Base-by-base conservation (phyloP, 1,284 basidiomycete species). In the Ustilago xerochloae region DNA sequence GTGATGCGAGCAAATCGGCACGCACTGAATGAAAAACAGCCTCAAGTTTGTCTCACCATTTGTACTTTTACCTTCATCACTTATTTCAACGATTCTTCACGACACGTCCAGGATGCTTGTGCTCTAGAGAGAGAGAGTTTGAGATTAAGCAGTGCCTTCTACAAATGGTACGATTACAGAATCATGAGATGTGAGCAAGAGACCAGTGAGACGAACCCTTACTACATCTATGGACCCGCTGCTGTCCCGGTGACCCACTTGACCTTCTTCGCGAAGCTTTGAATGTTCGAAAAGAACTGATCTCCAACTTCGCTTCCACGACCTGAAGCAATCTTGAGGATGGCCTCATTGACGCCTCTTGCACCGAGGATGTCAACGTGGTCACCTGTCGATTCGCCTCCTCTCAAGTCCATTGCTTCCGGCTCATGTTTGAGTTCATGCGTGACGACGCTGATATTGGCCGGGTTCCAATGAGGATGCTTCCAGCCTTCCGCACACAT, bases 401-500 rank as follows among this genome's bases (percentile, higher is more conserved):
- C 96, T 38, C 96, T 89, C 4, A 88, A 84, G 88, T 96, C 83
- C 89, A 93, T 61, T 12, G 87, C 85, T 51, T 91, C 88, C 0
- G 96, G 96, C 20, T 88, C 88, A 87, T 99, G 96, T 45, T 91
- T 90, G 65, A 97, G 90, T 88, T 97, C 95, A 71, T 95, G 90
- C 4, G 94, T 97, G 16, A 91, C 89, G 33, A 98, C 87, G 76
- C 90, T 73, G 64, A 81, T 75, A 24, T 91, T 89, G n/a, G 90
- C 91, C 1, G 97, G 97, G 85, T 99, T 99, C 92, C 94, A 99
- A 52, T 90, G 88, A 69, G 88, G 88, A 58, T 90, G 88, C 85
- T 94, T 93, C 96, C 96, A 97, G 3, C 94, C 96, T 39, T 80
- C 66, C 80, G 93, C 92, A 81, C 96, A 98, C 94, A 99, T 98